Evolutionary conservation across 768 basidiomycete genomes (phyloP), one percentile per base, ranked within the genome.

Genomic region (Ramaria rubella): DNA sequence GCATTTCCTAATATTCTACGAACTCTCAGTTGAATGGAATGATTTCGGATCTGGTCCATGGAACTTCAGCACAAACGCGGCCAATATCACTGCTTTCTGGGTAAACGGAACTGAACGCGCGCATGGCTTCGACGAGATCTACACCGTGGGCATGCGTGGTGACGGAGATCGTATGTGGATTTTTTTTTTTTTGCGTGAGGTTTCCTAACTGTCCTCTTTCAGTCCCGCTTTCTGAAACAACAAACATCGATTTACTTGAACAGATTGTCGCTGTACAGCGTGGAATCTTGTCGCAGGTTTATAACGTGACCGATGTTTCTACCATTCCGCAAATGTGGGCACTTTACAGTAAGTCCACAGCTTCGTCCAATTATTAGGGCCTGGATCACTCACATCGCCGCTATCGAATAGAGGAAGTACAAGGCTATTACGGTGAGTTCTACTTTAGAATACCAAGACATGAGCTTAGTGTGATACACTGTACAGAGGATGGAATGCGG

Each of bases 141-240:
- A 77, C 63, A 86, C 85, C 0, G 61, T 87, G 19, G 86, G 86
- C 6, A 85, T 87, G 85, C 73, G 87, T 59, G 87, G 86, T 1
- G 67, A 70, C 52, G 72, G 75, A 2, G 74, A 74, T 61, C 53
- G 67, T 67, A 53, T 52, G 63, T 60, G 9, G 1, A 27, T 17
- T 43, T n/a, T 26, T 19, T n/a, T 34, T 49, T 36, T 27, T n/a
- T n/a, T n/a, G 9, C n/a, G 72, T 73, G 54, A 80, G 79, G n/a
- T n/a, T n/a, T n/a, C n/a, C n/a, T n/a, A n/a, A n/a, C n/a, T n/a
- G n/a, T n/a, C n/a, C n/a, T n/a, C n/a, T n/a, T 5, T 11, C 44
- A 81, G 81, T 80, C 43, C 80, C 83, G 15, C 72, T 84, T n/a
- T 71, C 73, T 1, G 75, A 78, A 57, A 68, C 68, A 0, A 76